These are phyloP conservation scores for Arthrobotrys megalospora DNA, from an alignment of 2,329 filamentous ascomycete genomes.

Conservation along the genomic window DNA sequence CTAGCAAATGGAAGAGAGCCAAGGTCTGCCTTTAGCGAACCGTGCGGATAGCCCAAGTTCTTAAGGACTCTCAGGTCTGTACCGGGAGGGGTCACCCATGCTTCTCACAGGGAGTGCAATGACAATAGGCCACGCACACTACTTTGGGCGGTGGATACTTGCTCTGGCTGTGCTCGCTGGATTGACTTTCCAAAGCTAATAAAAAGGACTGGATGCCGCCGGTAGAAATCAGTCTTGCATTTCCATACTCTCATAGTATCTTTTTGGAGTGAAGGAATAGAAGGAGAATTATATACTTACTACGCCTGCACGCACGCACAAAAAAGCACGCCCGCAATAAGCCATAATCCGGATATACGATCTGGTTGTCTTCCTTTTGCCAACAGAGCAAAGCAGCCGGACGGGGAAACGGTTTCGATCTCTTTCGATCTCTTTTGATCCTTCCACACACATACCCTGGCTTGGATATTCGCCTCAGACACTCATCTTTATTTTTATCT, in stretches of 20 bases:
- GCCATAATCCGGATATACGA: slow-evolving; percentile 17
- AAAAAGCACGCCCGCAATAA: slow-evolving; percentile 10
- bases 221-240: slow-evolving; percentile 32
- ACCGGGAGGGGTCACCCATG: slow-evolving; percentile 58
- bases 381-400: slow-evolving; percentile 37
- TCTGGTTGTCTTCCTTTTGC: slow-evolving; percentile 42
- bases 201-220: slow-evolving; percentile 39
- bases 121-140: slow-evolving; percentile 54
- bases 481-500: slow-evolving; percentile 45
- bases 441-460: slow-evolving; percentile 43
- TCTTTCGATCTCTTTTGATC: slow-evolving; percentile 11
- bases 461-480: slow-evolving; percentile 45
- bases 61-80: slow-evolving; percentile 23
- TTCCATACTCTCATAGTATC: slow-evolving; percentile 12
- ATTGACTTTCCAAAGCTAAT: slow-evolving; percentile 59
- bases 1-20: slow-evolving; percentile 29
- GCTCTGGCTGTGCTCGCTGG: slow-evolving; percentile 13
- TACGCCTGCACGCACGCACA: slow-evolving; percentile 24
- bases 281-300: slow-evolving; percentile 30
- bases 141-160: slow-evolving; percentile 38
- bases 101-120: slow-evolving; percentile 30
- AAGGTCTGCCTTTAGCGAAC: slow-evolving; percentile 55
- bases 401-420: slow-evolving; percentile 7
- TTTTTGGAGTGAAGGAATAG: slow-evolving; percentile 43
- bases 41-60: slow-evolving; percentile 46